Base-by-base conservation (phyloP, 1,284 basidiomycete genomes). In the Malassezia dermatis region DNA sequence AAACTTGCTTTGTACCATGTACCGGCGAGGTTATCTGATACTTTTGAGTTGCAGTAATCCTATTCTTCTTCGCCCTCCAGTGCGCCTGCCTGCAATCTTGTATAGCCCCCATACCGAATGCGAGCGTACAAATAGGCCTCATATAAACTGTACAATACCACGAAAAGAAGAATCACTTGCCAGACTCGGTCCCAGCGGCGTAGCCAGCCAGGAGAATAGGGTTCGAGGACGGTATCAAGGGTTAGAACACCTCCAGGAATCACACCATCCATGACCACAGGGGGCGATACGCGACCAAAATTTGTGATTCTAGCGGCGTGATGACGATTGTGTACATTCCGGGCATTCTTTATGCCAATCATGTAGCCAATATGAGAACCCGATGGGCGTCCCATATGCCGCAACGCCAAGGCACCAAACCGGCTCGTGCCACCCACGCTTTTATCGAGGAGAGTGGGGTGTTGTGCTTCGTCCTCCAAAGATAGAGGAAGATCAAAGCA, bases 331-430 rank as follows among this genome's bases (percentile, higher is more conserved):
- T 82, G 83, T 32, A 84, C 79, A 8, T 88, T 89, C 11, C 88
- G 79, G 2, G 89, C 89, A 45, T 85, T 85, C 76, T 86, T 85
- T 72, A 96, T 89, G 6, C 93, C 90, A n/a, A 94, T 84, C 45
- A 89, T 77, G 73, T 83, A 88, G 11, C 55, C 77, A 66, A 81
- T 80, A 44, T 77, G 58, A 79, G 80, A 21, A 8, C 49, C 47
- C 11, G 43, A 30, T 11, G 53, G 39, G 6, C 49, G 42, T 8
- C 21, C 4, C 13, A 59, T 32, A 17, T 57, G 59, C 17, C 67
- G 63, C 50, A 73, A 66, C 27, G 63, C 63, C 31, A 73, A 45
- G 15, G 55, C 51, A 1, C 70, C 69, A 28, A 63, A 70, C 7
- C 32, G 28, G 44, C 64, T 71, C 4, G 56, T 11, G 0, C 70